Evolutionary conservation across 164 flowering plant genomes (phyloP).

Genomic region (Magnolia kwangsiensis): DNA sequence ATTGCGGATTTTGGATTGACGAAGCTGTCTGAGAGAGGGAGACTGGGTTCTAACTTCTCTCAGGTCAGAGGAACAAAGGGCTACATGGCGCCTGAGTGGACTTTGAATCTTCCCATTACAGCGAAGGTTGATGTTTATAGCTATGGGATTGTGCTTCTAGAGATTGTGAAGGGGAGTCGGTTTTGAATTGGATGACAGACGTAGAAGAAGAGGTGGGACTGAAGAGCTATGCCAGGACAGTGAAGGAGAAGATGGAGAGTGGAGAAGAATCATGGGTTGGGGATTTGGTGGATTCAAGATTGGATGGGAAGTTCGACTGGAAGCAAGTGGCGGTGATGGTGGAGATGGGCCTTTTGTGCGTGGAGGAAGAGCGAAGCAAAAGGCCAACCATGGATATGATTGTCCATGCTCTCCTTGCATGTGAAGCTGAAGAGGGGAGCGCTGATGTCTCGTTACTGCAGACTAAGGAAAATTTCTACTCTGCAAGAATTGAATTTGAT

Average conservation of each 20-base stretch:
- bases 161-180: slow-evolving; percentile 18
- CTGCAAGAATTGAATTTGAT: no score
- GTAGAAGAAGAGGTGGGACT: slow-evolving; percentile 6
- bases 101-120: slow-evolving; percentile 16
- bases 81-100: slow-evolving; percentile 21
- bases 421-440: not conserved
- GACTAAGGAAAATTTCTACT: no score
- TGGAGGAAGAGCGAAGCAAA: slow-evolving; percentile 1
- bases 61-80: slow-evolving; percentile 19
- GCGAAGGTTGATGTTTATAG: slow-evolving; percentile 20
- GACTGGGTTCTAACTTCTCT: slow-evolving; percentile 11
- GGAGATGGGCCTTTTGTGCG: not conserved
- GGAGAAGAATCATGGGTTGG: not conserved
- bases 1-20: slow-evolving; percentile 19
- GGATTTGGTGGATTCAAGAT: not conserved
- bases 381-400: slow-evolving; percentile 13
- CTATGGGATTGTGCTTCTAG: slow-evolving; percentile 18
- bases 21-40: slow-evolving; percentile 14
- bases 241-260: not conserved
- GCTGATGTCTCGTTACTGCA: no score
- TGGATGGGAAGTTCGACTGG: not conserved
- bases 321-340: not conserved
- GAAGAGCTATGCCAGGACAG: not conserved
- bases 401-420: slow-evolving; percentile 15
- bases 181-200: slow-evolving; percentile 7